A percentile compares a stretch with the other conserved stretches of the same genome.
phyloP scores from a whole-genome alignment of 164 flowering plant genomes.

The Aristolochia fimbriata region DNA sequence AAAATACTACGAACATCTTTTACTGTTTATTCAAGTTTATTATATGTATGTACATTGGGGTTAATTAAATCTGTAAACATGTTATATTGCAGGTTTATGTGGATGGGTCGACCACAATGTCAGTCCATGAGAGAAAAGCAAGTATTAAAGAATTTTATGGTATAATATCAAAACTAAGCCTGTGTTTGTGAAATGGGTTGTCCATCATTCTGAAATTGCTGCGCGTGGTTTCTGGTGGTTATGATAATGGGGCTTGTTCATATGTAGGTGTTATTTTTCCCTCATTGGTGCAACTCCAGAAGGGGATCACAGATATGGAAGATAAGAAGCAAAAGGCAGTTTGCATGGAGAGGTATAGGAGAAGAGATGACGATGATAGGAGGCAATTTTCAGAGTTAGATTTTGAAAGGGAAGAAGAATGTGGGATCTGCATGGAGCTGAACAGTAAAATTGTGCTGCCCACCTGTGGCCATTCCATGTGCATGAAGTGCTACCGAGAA shows the following conservation, averaged over 20 bases:
- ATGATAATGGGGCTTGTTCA: background rate
- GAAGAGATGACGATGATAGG: conserved; percentile 53
- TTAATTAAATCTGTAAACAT: no score
- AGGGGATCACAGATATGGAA: conserved; percentile 72
- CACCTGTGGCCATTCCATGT: conserved; percentile 80
- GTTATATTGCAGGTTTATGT: conserved; percentile 42
- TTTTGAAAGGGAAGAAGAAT: conserved; percentile 84
- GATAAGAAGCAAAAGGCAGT: conserved; percentile 70
- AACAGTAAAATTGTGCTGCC: conserved; percentile 78
- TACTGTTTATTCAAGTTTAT: background rate
- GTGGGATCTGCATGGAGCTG: conserved; percentile 96
- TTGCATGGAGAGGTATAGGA: conserved; percentile 62
- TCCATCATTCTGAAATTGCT: no score
- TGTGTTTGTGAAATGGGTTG: background rate
- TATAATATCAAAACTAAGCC: conserved; percentile 10
- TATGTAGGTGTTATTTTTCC: conserved; percentile 75
- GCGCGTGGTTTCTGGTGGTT: no score
- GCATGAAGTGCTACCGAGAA: conserved; percentile 83
- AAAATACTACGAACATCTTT: no score
- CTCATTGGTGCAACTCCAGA: conserved; percentile 74
- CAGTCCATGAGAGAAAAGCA: conserved; percentile 67
- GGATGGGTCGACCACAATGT: conserved; percentile 73
- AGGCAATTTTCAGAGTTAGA: conserved; percentile 44
- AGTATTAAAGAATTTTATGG: conserved; percentile 74
- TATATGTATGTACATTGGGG: background rate